Percentiles rank a stretch among this genome's conserved stretches.
phyloP scores from a whole-genome alignment of 148 eudicot species.

The Amaranthus hypochondriacus region DNA sequence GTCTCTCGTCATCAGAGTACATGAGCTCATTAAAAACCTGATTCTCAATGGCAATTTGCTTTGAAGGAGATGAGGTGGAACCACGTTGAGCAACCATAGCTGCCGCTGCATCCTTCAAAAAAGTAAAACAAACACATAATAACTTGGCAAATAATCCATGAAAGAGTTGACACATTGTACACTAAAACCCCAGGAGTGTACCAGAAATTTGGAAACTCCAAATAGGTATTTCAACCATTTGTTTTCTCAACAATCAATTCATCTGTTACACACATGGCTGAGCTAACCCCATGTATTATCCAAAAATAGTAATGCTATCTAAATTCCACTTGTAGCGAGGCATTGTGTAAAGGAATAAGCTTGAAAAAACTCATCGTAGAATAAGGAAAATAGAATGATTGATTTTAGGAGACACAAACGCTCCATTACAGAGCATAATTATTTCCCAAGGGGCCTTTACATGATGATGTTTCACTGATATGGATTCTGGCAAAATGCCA shows the following conservation, averaged over 20 bases:
- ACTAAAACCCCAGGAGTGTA: not conserved
- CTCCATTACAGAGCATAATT: not conserved
- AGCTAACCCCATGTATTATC: no score
- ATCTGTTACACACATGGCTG: no score
- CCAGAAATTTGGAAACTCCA: not conserved
- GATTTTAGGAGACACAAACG: not conserved
- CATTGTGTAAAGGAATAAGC: not conserved
- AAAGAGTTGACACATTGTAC: not conserved
- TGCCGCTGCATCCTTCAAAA: slow-evolving; percentile 30
- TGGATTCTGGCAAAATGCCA: not conserved
- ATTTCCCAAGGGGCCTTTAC: not conserved
- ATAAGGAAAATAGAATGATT: not conserved
- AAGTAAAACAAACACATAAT: not conserved
- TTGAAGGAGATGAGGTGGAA: slow-evolving; percentile 23
- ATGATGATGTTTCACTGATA: not conserved
- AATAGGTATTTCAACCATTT: not conserved
- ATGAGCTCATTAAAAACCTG: slow-evolving; percentile 36
- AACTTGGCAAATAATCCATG: not conserved
- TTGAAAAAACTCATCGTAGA: not conserved
- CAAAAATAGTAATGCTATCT: no score
- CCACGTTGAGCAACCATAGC: slow-evolving; percentile 30
- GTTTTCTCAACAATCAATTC: not conserved
- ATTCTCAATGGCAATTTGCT: slow-evolving; percentile 27
- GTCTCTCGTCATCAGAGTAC: slow-evolving; percentile 32
- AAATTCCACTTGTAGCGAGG: not conserved